Evolutionary conservation across 306 rosid genomes (phyloP).

Genomic region (Albizia julibrissin): DNA sequence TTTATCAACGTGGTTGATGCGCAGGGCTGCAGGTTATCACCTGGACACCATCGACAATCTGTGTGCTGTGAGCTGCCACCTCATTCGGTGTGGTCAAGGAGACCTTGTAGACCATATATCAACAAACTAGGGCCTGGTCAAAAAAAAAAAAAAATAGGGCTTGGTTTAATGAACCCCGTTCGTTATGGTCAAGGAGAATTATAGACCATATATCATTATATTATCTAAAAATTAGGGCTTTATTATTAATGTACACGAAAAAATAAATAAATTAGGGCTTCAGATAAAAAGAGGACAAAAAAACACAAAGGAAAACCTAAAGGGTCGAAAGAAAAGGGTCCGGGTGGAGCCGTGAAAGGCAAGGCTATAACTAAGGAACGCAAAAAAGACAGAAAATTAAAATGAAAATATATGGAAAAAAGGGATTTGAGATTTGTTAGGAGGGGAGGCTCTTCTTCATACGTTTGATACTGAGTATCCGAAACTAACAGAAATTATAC

Average conservation of each 20-base stretch:
- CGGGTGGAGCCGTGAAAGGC: background rate
- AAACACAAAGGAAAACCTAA: background rate
- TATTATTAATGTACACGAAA: background rate
- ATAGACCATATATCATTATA: background rate
- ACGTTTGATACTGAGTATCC: constrained; percentile 67
- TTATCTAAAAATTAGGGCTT: background rate
- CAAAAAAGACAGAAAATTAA: background rate
- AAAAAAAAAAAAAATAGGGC: background rate
- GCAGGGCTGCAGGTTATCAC: background rate
- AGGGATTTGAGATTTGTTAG: background rate
- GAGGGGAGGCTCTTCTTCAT: constrained; percentile 46
- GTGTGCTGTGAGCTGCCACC: background rate
- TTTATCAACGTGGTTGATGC: background rate
- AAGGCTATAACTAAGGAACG: background rate
- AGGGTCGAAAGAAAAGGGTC: background rate
- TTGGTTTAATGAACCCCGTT: background rate
- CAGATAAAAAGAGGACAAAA: background rate
- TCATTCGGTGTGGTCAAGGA: background rate
- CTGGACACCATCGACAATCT: background rate
- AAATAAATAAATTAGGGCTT: background rate
- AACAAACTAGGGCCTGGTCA: background rate
- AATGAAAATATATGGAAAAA: background rate
- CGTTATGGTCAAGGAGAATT: background rate
- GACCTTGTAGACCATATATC: background rate
- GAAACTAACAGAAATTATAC: constrained; percentile 54